These are phyloP conservation scores for Cutaneotrichosporon cutaneum DNA, from an alignment of 1,284 basidiomycete genomes.

Conservation along the genomic window DNA sequence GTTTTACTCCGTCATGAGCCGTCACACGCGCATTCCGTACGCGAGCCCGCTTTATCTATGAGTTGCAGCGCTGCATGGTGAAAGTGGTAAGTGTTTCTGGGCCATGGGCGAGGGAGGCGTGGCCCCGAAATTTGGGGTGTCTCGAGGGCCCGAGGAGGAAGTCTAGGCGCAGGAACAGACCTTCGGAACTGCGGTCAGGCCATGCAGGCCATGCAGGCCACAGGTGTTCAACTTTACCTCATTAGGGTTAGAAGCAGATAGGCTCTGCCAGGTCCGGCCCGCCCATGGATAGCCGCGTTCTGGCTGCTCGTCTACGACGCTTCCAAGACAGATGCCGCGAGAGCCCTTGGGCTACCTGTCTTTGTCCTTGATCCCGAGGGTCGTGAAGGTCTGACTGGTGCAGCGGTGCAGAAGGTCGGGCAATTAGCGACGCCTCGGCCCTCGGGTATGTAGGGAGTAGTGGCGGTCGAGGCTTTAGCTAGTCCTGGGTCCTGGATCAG, in stretches of 20 bases:
- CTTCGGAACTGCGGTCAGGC: too few relatives aligned
- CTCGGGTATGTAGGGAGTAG: background rate
- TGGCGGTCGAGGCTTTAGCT: too few relatives aligned
- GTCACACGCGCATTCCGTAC: background rate
- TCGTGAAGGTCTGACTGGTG: too few relatives aligned
- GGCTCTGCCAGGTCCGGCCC: background rate
- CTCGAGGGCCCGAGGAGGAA: background rate
- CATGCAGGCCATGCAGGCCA: too few relatives aligned
- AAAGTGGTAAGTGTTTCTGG: too few relatives aligned
- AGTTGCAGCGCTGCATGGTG: background rate
- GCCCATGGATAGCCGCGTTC: background rate
- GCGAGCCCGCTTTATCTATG: background rate
- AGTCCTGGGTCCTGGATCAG: background rate
- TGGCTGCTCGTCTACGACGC: background rate
- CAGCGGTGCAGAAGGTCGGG: background rate
- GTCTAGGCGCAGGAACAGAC: background rate
- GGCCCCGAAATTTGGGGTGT: conserved; percentile 1
- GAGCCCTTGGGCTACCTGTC: background rate
- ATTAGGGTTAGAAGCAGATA: background rate
- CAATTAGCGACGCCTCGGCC: background rate
- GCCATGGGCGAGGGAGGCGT: too few relatives aligned
- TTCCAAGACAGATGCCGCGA: background rate
- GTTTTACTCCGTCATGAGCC: background rate
- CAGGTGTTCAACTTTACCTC: too few relatives aligned
- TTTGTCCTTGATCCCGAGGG: too few relatives aligned